Base-by-base conservation (phyloP, 352 stramenopile species). In the Globisporangium acanthophoron region DNA sequence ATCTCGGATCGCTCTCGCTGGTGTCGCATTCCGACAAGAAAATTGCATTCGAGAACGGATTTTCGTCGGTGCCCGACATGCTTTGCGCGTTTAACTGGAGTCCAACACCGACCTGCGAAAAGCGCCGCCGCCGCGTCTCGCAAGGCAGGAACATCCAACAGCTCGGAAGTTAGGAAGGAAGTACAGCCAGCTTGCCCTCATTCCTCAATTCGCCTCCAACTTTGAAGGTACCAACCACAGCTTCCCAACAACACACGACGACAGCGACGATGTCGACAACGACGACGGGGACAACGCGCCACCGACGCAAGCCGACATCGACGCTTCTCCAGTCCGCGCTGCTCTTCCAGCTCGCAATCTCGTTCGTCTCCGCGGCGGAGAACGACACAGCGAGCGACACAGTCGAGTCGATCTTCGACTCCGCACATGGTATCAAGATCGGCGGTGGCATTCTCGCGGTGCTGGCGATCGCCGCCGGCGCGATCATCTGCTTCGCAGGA, bases 401-500 rank as follows among this genome's bases (percentile, higher is more conserved):
- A 4, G 61, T 73, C 5, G 46, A 74, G 50, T 76, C 72, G 13
- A 69, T 85, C 29, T 70, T 85, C 49, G 55, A 66, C 45, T 77
- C 70, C 50, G 66, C 70, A 27, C 44, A 76, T 16, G 64, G 70
- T 4, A 51, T 85, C 52, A 72, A 71, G 47, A n/a, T 74, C 37
- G 70, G 69, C 27, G 67, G 67, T 4, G 71, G 54, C 24, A 57
- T 90, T 33, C 13, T 85, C 24, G 75, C 72, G 15, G 53, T 66
- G 12, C 35, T 68, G n/a, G 73, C 73, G 15, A 76, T 87, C 11
- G 64, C 56, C 37, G 48, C 70, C 21, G 80, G 80, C 29, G 48
- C 58, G 1, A 29, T 88, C 46, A 60, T 87, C 55, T 67, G 75
- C 44, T 40, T 78, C 3, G 65, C 73, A 37, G 83, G 83, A 52